Evolutionary conservation across 148 eudicot genomes (phyloP).

Genomic region (Nepenthes gracilis): DNA sequence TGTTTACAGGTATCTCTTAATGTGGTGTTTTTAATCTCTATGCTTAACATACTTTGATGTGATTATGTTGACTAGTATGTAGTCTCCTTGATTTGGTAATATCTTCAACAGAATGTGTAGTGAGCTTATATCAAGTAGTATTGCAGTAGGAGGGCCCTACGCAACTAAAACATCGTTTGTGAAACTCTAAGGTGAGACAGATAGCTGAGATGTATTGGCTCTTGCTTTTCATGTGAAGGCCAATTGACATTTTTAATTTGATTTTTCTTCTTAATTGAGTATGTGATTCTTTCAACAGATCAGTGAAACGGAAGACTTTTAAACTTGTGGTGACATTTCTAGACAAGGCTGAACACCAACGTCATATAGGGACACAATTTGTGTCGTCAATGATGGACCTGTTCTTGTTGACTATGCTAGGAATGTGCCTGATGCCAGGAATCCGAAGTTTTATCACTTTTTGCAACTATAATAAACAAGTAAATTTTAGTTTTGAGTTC

Average conservation of each 20-base stretch:
- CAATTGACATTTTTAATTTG: too few relatives aligned
- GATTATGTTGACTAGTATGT: background rate
- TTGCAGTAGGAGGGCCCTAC: conserved; percentile 84
- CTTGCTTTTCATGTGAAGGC: too few relatives aligned
- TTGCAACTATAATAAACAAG: conserved; percentile 97
- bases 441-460: conserved; percentile 93
- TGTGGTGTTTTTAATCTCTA: background rate
- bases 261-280: background rate
- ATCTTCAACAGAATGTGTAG: conserved; percentile 78
- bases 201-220: background rate
- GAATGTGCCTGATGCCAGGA: conserved; percentile 97
- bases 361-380: conserved; percentile 88
- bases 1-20: conserved; percentile 62
- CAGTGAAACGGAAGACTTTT: conserved; percentile 91
- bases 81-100: conserved; percentile 1
- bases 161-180: conserved; percentile 82
- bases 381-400: conserved; percentile 99
- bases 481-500: conserved; percentile 8
- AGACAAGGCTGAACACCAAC: conserved; percentile 97
- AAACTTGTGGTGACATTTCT: conserved; percentile 94
- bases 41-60: background rate
- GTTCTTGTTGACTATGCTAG: conserved; percentile 94
- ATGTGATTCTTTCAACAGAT: conserved; percentile 27
- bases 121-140: conserved; percentile 84
- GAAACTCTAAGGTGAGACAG: conserved; percentile 42